Percentiles rank a stretch among this genome's conserved stretches.
These are phyloP conservation scores for Ascochyta fabae DNA, from an alignment of 2,329 filamentous ascomycete species.

Conservation along the genomic window DNA sequence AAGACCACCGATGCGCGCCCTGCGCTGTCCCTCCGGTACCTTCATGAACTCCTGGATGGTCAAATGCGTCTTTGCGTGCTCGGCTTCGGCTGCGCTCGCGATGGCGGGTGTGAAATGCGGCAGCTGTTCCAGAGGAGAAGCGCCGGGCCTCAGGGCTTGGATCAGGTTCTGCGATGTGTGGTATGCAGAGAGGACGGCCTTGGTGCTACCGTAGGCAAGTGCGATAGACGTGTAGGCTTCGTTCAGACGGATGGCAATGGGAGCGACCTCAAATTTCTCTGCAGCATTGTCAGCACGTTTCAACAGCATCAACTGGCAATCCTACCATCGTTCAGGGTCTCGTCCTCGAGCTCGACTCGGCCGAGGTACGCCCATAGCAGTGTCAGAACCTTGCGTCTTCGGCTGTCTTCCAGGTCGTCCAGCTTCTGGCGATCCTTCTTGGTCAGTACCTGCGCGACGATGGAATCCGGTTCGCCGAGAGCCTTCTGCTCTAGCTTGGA, in stretches of 20 bases:
- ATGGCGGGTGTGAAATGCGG: slow-evolving; percentile 78
- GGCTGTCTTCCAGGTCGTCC: slow-evolving; percentile 78
- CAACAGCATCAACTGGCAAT: neutral
- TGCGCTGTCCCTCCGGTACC: slow-evolving; percentile 75
- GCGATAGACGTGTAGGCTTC: slow-evolving; percentile 86
- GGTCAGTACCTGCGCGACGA: slow-evolving; percentile 66
- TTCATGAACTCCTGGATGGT: slow-evolving; percentile 89
- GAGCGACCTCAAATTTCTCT: slow-evolving; percentile 88
- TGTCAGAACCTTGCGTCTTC: slow-evolving; percentile 83
- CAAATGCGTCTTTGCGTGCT: slow-evolving; percentile 67
- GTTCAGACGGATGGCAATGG: slow-evolving; percentile 83
- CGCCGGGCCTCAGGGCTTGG: slow-evolving; percentile 83
- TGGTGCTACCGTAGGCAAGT: slow-evolving; percentile 83
- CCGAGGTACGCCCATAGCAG: slow-evolving; percentile 95
- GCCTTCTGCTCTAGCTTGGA: slow-evolving; percentile 85
- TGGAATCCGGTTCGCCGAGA: slow-evolving; percentile 63
- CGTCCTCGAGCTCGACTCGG: slow-evolving; percentile 82
- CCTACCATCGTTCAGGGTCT: slow-evolving; percentile 70
- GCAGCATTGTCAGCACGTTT: slow-evolving; percentile 21
- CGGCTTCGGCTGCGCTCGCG: slow-evolving; percentile 72
- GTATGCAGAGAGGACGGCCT: slow-evolving; percentile 82
- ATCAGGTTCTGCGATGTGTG: slow-evolving; percentile 84
- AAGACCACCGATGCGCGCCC: slow-evolving; percentile 72
- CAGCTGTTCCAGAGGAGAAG: slow-evolving; percentile 89
- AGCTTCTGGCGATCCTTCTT: slow-evolving; percentile 78